Percentiles rank a stretch among this genome's conserved stretches.
Evolutionary conservation across 257 asterid genomes (phyloP).

Genomic region (Salvia splendens): DNA sequence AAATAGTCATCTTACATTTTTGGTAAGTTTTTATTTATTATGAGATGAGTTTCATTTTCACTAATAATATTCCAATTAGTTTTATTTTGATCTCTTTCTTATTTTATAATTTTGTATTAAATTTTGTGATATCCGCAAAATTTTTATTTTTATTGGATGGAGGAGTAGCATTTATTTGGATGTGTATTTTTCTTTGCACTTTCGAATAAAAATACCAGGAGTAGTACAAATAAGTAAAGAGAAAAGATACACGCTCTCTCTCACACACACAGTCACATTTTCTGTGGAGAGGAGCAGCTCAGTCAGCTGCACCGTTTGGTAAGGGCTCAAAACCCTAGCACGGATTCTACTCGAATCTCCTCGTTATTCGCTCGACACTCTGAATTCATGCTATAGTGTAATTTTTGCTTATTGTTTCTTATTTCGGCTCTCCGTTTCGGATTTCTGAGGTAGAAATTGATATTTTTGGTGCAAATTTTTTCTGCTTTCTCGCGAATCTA

Average conservation of each 20-base stretch:
- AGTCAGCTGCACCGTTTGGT: slow-evolving; percentile 36
- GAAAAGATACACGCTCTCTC: neutral
- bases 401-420: slow-evolving; percentile 11
- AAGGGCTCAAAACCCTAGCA: slow-evolving; percentile 38
- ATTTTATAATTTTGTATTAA: too few relatives aligned
- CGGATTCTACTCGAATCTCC: neutral
- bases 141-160: too few relatives aligned
- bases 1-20: too few relatives aligned
- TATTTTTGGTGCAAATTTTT: neutral
- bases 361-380: neutral
- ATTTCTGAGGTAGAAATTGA: slow-evolving; percentile 19
- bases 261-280: slow-evolving; percentile 26
- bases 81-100: too few relatives aligned
- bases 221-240: too few relatives aligned
- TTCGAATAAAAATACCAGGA: too few relatives aligned
- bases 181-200: too few relatives aligned
- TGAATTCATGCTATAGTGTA: slow-evolving; percentile 22
- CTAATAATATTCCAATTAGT: too few relatives aligned
- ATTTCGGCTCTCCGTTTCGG: slow-evolving; percentile 3
- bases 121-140: too few relatives aligned
- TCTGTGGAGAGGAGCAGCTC: slow-evolving; percentile 45
- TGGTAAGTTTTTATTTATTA: too few relatives aligned
- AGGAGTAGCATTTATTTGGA: too few relatives aligned
- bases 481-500: neutral
- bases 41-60: too few relatives aligned